Evolutionary conservation across 768 basidiomycete genomes (phyloP).

Genomic region (Auricularia sp.): DNA sequence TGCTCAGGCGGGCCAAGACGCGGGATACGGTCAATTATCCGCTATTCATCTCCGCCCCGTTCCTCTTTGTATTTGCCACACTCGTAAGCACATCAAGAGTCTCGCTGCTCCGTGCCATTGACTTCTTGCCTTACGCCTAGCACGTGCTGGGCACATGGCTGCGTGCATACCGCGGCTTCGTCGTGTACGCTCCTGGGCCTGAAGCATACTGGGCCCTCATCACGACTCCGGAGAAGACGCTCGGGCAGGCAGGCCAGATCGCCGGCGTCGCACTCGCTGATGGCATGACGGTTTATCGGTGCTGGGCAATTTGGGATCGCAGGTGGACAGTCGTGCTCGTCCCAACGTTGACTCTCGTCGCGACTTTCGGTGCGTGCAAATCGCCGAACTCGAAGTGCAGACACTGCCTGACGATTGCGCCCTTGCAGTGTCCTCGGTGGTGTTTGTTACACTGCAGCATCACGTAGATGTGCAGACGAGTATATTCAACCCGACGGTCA

Average conservation of each 20-base stretch:
- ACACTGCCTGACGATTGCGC: background rate
- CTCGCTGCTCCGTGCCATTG: background rate
- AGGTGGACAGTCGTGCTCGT: background rate
- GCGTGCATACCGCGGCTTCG: background rate
- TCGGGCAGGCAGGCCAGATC: background rate
- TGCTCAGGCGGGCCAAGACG: background rate
- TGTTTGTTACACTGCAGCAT: background rate
- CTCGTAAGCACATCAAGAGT: background rate
- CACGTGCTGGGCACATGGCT: background rate
- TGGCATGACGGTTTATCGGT: background rate
- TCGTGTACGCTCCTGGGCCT: background rate
- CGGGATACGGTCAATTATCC: too few relatives aligned
- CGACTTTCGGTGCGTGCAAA: background rate
- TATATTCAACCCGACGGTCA: background rate
- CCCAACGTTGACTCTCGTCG: background rate
- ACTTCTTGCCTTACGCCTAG: background rate
- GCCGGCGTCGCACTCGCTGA: background rate
- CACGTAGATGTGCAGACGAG: background rate
- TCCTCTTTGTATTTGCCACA: background rate
- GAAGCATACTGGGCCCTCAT: background rate
- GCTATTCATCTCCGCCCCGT: background rate
- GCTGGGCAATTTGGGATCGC: background rate
- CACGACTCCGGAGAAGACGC: background rate
- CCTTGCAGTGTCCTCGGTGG: background rate
- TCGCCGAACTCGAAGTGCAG: background rate